Evolutionary conservation across 768 basidiomycete genomes (phyloP).

Genomic region (Suillus subalutaceus): DNA sequence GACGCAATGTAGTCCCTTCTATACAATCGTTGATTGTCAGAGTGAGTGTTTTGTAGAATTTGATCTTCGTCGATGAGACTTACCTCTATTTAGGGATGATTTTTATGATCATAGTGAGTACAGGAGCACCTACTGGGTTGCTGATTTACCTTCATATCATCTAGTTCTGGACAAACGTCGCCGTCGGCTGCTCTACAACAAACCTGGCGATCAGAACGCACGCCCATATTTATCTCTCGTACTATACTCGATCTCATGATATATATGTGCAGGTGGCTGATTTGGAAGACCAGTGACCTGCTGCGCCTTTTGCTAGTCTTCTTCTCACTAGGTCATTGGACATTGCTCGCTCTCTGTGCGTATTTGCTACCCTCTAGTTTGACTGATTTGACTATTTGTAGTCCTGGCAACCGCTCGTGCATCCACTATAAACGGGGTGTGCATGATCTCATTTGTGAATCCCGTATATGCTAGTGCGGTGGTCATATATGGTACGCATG

Average conservation of each 20-base stretch:
- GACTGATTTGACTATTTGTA: neutral
- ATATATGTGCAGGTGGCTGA: slow-evolving; percentile 1
- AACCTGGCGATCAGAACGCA: slow-evolving; percentile 4
- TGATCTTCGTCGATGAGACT: neutral
- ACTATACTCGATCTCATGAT: neutral
- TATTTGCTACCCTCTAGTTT: neutral
- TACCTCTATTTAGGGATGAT: neutral
- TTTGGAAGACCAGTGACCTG: neutral
- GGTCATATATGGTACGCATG: neutral
- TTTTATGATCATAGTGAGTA: neutral
- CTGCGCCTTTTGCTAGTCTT: neutral
- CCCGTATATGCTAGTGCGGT: neutral
- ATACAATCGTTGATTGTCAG: neutral
- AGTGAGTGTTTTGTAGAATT: neutral
- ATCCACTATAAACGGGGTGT: neutral
- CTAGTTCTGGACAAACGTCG: neutral
- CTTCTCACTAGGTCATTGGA: slow-evolving; percentile 1
- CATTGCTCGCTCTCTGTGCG: neutral
- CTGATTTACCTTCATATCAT: neutral
- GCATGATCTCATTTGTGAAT: neutral
- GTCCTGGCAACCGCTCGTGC: neutral
- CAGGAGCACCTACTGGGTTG: too few species aligned
- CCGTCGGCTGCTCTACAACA: slow-evolving; percentile 4
- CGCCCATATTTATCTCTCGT: too few species aligned
- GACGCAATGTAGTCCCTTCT: neutral